Evolutionary conservation across 441 rosid genomes (phyloP).

Genomic region (Pelargonium exstipulatum): DNA sequence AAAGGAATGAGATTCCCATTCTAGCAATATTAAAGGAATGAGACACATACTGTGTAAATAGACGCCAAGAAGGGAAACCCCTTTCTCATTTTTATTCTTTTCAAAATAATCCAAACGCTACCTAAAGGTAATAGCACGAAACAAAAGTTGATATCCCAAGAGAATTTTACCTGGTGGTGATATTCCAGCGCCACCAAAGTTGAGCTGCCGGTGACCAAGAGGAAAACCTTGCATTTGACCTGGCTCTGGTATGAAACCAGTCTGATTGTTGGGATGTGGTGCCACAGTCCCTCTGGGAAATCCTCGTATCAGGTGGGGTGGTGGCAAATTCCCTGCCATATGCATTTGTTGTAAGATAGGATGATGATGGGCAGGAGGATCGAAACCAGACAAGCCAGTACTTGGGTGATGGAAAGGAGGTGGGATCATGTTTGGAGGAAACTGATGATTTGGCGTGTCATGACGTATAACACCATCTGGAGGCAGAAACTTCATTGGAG

Average conservation of each 20-base stretch:
- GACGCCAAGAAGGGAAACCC: background rate
- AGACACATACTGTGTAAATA: background rate
- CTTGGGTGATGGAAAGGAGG: conserved; percentile 60
- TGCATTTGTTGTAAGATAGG: conserved; percentile 67
- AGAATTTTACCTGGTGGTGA: conserved; percentile 47
- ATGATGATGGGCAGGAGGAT: conserved; percentile 42
- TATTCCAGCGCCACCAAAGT: conserved; percentile 41
- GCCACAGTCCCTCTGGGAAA: conserved; percentile 39
- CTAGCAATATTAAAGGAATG: background rate
- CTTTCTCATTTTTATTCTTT: background rate
- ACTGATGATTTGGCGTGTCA: conserved; percentile 53
- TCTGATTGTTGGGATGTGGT: conserved; percentile 51
- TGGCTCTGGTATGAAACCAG: conserved; percentile 53
- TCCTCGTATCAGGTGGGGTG: conserved; percentile 51
- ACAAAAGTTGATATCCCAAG: background rate
- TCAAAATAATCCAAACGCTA: background rate
- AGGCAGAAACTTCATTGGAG: conserved; percentile 54
- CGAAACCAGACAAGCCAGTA: conserved; percentile 51
- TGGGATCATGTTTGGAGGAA: conserved; percentile 48
- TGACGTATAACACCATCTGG: conserved; percentile 48
- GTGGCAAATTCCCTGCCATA: conserved; percentile 50
- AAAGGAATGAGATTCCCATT: background rate
- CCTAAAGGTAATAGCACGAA: background rate
- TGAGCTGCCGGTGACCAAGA: conserved; percentile 55
- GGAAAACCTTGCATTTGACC: conserved; percentile 61